Percentiles rank a stretch among this genome's conserved stretches.
These are phyloP conservation scores for Brettanomyces nanus DNA, from an alignment of 805 yeast genomes.

Conservation along the genomic window DNA sequence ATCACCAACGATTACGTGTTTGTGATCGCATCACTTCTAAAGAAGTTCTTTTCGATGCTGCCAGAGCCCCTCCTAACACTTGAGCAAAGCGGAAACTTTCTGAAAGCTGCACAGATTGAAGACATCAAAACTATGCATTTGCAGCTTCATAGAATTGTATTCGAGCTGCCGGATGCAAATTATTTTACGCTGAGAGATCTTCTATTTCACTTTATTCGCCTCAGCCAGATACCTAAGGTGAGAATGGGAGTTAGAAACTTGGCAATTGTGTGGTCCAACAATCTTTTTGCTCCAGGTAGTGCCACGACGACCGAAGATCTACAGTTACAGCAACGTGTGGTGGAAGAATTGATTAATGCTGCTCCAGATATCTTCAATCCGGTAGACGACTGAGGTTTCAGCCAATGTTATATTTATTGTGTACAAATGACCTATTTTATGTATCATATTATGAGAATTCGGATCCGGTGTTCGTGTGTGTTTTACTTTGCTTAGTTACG, in stretches of 20 bases:
- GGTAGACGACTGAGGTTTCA: conserved; percentile 8
- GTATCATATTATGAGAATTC: no score
- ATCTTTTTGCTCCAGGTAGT: conserved; percentile 50
- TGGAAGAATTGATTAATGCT: conserved; percentile 77
- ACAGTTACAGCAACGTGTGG: conserved; percentile 43
- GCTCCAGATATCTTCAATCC: conserved; percentile 67
- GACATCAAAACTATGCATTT: conserved; percentile 50
- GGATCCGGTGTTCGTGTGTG: no score
- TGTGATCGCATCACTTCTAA: conserved; percentile 79
- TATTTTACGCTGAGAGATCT: conserved; percentile 85
- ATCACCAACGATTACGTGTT: conserved; percentile 75
- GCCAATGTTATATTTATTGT: no score
- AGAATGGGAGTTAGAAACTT: conserved; percentile 78
- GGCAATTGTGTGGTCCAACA: conserved; percentile 95
- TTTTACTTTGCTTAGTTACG: no score
- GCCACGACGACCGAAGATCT: conserved; percentile 40
- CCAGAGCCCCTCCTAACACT: conserved; percentile 81
- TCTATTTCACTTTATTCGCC: conserved; percentile 60
- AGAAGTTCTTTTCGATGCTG: conserved; percentile 71
- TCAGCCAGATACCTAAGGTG: conserved; percentile 41
- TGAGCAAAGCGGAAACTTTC: conserved; percentile 52
- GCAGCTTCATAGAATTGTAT: conserved; percentile 82
- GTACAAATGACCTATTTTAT: no score
- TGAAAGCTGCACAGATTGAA: conserved; percentile 62
- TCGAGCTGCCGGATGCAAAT: conserved; percentile 87